Conservation (phyloP, 192 early-diverging fungal species). For the Coemansia sp. region DNA sequence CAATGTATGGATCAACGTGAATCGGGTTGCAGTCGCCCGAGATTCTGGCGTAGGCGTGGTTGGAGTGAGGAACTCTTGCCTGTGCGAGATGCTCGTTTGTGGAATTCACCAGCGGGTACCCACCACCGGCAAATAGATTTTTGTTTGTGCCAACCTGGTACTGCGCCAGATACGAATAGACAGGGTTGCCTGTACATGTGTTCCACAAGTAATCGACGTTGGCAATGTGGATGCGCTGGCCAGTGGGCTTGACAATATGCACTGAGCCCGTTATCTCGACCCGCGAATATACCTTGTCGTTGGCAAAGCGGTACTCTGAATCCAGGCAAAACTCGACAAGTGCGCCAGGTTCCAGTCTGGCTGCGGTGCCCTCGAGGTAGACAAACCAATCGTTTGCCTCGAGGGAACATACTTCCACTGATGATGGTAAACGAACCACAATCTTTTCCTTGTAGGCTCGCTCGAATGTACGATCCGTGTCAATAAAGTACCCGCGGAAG, state of each 20-base stretch:
- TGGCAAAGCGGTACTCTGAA: constrained; percentile 59
- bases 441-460: constrained; percentile 59
- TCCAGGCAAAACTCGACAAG: constrained; percentile 78
- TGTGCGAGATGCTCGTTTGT: background rate
- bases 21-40: constrained; percentile 88
- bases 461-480: constrained; percentile 71
- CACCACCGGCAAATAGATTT: constrained; percentile 68
- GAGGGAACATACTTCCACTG: constrained; percentile 71
- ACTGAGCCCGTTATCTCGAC: constrained; percentile 67
- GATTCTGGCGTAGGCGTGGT: constrained; percentile 70
- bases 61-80: constrained; percentile 72
- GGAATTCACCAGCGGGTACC: constrained; percentile 12
- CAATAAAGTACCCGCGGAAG: constrained; percentile 66
- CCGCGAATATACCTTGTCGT: constrained; percentile 53
- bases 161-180: constrained; percentile 73
- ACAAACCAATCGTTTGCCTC: constrained; percentile 80
- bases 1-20: constrained; percentile 88
- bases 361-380: background rate
- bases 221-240: constrained; percentile 65
- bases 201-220: constrained; percentile 65
- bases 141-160: constrained; percentile 64
- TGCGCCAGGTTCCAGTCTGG: constrained; percentile 45
- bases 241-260: constrained; percentile 48
- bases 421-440: constrained; percentile 55
- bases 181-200: constrained; percentile 68